Percentiles rank a stretch among this genome's conserved stretches.
Evolutionary conservation across 306 rosid genomes (phyloP).

Genomic region (Dalbergia cultrata): DNA sequence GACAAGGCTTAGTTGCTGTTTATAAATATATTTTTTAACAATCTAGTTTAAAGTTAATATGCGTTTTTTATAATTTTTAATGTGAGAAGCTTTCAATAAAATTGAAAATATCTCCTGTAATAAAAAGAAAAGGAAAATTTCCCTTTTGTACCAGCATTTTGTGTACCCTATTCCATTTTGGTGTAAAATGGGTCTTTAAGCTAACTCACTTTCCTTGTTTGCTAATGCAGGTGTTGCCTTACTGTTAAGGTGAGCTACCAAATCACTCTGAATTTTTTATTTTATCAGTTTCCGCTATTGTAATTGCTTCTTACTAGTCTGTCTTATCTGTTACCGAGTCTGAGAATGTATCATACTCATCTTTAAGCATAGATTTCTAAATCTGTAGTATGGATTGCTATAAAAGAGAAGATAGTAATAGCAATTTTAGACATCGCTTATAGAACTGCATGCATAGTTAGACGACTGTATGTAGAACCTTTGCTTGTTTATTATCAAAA

Average conservation of each 20-base stretch:
- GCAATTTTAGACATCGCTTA: neutral
- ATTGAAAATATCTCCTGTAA: neutral
- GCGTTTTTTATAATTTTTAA: neutral
- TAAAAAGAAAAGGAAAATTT: neutral
- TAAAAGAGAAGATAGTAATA: neutral
- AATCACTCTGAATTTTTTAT: conserved; percentile 13
- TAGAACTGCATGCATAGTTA: neutral
- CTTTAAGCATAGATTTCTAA: neutral
- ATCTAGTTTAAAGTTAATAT: neutral
- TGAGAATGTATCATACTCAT: neutral
- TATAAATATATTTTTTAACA: neutral
- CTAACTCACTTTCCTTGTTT: conserved; percentile 45
- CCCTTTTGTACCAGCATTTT: conserved; percentile 8
- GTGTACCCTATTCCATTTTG: conserved; percentile 1
- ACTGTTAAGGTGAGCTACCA: conserved; percentile 86
- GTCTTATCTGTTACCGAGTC: neutral
- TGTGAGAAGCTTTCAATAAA: conserved; percentile 22
- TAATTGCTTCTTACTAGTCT: conserved; percentile 20
- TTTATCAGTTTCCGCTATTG: conserved; percentile 29
- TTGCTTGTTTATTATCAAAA: conserved; percentile 3
- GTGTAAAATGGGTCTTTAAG: conserved; percentile 17
- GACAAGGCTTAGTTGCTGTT: too few relatives aligned
- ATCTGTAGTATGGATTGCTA: neutral
- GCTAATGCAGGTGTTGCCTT: conserved; percentile 88
- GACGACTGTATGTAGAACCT: neutral